Conservation (phyloP, 1,139 yeast species). For the Hansenula sp. region DNA sequence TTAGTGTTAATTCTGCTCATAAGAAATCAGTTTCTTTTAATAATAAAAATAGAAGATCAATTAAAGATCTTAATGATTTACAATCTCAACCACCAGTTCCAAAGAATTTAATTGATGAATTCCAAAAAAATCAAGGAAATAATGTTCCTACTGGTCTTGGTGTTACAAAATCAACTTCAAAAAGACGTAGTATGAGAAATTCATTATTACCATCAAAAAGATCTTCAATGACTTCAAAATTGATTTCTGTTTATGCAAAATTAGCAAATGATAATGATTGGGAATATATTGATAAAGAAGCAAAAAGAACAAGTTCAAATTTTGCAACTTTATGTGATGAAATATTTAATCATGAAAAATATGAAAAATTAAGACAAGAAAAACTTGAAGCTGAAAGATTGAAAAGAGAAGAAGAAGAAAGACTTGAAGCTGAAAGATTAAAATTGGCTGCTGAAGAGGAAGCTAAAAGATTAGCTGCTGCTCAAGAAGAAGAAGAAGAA, state of each 20-base stretch:
- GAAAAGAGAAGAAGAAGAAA: slow-evolving; percentile 19
- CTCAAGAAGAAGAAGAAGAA: slow-evolving; percentile 3
- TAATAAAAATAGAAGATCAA: slow-evolving; percentile 25
- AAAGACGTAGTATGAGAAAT: slow-evolving; percentile 28
- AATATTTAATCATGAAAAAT: slow-evolving; percentile 61
- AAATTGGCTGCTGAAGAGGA: slow-evolving; percentile 12
- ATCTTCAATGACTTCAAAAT: slow-evolving; percentile 65
- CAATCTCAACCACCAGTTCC: slow-evolving; percentile 30
- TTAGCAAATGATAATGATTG: slow-evolving; percentile 58
- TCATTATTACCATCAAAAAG: slow-evolving; percentile 44
- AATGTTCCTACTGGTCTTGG: slow-evolving; percentile 22
- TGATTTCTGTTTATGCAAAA: slow-evolving; percentile 68
- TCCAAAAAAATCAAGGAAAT: slow-evolving; percentile 21
- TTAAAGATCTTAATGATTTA: slow-evolving; percentile 9
- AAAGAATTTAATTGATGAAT: slow-evolving; percentile 27
- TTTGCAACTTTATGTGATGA: slow-evolving; percentile 75
- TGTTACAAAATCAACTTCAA: slow-evolving; percentile 19
- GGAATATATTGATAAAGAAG: slow-evolving; percentile 68
- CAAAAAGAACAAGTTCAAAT: slow-evolving; percentile 72
- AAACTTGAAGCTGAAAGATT: slow-evolving; percentile 38
- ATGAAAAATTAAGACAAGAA: slow-evolving; percentile 51
- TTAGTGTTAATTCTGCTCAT: slow-evolving; percentile 50
- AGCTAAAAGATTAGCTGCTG: slow-evolving; percentile 8
- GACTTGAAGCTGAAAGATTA: slow-evolving; percentile 23
- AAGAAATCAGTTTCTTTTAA: slow-evolving; percentile 57